Percentiles rank a stretch among this genome's conserved stretches.
Evolutionary conservation across 345 rosid species (phyloP).

Genomic region (Lagerstroemia speciosa): DNA sequence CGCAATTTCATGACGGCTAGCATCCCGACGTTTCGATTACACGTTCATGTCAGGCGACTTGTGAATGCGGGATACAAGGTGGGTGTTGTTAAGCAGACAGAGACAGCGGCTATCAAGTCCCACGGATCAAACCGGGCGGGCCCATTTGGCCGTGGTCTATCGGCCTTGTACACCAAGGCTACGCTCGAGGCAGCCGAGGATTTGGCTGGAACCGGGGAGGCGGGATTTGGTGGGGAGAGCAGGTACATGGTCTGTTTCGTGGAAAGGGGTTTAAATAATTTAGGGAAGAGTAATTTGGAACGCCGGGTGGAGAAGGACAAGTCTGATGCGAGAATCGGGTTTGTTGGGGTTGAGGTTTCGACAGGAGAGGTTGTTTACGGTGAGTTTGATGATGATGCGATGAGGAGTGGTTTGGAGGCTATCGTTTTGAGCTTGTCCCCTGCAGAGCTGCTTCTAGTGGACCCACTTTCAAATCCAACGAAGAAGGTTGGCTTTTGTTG

Average conservation of each 20-base stretch:
- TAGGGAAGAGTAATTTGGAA: slow-evolving; percentile 12
- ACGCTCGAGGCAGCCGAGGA: slow-evolving; percentile 89
- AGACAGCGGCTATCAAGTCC: slow-evolving; percentile 86
- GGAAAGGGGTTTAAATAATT: slow-evolving; percentile 31
- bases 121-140: slow-evolving; percentile 54
- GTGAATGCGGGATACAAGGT: slow-evolving; percentile 82
- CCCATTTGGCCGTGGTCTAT: slow-evolving; percentile 70
- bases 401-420: slow-evolving; percentile 86
- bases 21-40: slow-evolving; percentile 79
- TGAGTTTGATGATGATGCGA: slow-evolving; percentile 56
- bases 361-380: slow-evolving; percentile 85
- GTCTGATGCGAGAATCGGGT: slow-evolving; percentile 55
- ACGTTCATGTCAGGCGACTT: slow-evolving; percentile 72
- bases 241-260: slow-evolving; percentile 76
- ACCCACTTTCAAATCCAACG: slow-evolving; percentile 63
- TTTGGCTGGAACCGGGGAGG: slow-evolving; percentile 60
- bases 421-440: slow-evolving; percentile 74
- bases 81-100: slow-evolving; percentile 95
- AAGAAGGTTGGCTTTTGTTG: slow-evolving; percentile 51
- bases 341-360: slow-evolving; percentile 81
- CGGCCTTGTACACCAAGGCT: slow-evolving; percentile 82
- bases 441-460: slow-evolving; percentile 68
- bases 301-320: slow-evolving; percentile 17
- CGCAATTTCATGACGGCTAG: slow-evolving; percentile 84
- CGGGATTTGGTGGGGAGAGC: slow-evolving; percentile 53